These are phyloP conservation scores for Lactarius akahatsu DNA, from an alignment of 768 basidiomycete genomes.

Conservation along the genomic window DNA sequence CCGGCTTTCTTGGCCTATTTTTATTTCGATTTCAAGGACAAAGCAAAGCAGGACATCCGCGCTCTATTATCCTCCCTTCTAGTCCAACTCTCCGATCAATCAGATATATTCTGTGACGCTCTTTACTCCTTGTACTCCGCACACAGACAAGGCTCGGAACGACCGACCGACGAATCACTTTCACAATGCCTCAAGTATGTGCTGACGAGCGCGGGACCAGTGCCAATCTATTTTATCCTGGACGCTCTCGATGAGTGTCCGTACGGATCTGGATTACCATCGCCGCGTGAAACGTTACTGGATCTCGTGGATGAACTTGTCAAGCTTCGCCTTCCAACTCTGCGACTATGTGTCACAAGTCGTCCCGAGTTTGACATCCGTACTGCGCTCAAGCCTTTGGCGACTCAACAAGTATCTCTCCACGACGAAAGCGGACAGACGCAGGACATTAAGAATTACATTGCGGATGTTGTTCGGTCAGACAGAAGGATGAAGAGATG, in stretches of 20 bases:
- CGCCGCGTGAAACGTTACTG: neutral
- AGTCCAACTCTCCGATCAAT: neutral
- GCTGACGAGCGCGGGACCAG: neutral
- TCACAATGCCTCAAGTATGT: neutral
- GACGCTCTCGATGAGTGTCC: constrained; percentile 11
- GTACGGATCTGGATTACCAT: neutral
- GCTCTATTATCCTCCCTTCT: neutral
- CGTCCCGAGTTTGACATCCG: constrained; percentile 1
- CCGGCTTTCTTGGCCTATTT: neutral
- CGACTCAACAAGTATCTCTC: neutral
- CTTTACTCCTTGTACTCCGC: neutral
- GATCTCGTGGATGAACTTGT: neutral
- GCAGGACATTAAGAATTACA: neutral
- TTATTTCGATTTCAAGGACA: neutral
- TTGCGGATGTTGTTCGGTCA: neutral
- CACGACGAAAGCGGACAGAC: neutral
- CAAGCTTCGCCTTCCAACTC: neutral
- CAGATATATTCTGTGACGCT: neutral
- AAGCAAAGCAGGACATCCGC: neutral
- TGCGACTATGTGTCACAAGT: neutral
- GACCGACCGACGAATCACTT: neutral
- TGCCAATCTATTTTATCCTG: neutral
- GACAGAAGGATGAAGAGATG: neutral
- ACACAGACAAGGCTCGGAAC: too few relatives aligned
- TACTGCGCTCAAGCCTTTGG: neutral